Percentiles rank a stretch among this genome's conserved stretches.
These are phyloP conservation scores for Prunella vulgaris DNA, from an alignment of 257 asterid genomes.

Conservation along the genomic window DNA sequence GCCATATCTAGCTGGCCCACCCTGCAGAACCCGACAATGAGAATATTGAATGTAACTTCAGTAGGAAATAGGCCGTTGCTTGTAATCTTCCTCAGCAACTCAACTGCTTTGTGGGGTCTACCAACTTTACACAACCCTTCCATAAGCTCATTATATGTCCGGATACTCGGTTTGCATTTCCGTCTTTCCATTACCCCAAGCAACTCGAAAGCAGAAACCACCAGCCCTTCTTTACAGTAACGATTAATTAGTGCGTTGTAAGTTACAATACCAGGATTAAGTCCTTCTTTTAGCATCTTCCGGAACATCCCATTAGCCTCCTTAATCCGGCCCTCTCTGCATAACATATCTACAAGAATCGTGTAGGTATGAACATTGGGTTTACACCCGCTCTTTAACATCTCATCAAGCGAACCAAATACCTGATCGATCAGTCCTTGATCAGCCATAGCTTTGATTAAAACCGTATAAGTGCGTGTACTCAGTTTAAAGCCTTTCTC, in stretches of 20 bases:
- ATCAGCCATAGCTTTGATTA: conserved; percentile 39
- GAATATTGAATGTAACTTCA: conserved; percentile 39
- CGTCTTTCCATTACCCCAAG: conserved; percentile 45
- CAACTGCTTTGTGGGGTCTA: conserved; percentile 37
- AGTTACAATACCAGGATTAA: conserved; percentile 31
- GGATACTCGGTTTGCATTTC: conserved; percentile 38
- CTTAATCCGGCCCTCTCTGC: conserved; percentile 36
- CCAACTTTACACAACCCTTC: conserved; percentile 40
- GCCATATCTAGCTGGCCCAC: conserved; percentile 35
- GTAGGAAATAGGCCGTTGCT: conserved; percentile 30
- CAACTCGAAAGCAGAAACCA: conserved; percentile 44
- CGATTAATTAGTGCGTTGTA: conserved; percentile 43
- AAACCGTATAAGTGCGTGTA: conserved; percentile 38
- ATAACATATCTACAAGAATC: conserved; percentile 34
- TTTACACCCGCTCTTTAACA: conserved; percentile 33
- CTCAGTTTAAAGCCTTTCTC: conserved; percentile 33
- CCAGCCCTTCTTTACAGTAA: conserved; percentile 42
- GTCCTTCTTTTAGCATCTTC: conserved; percentile 35
- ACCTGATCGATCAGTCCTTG: conserved; percentile 28
- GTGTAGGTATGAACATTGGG: conserved; percentile 46
- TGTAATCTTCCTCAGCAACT: conserved; percentile 28
- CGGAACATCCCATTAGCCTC: conserved; percentile 45
- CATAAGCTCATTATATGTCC: conserved; percentile 46
- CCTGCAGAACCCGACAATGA: conserved; percentile 33
- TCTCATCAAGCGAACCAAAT: conserved; percentile 35